Conservation (phyloP, 768 basidiomycete genomes). For the Amanita rubescens region DNA sequence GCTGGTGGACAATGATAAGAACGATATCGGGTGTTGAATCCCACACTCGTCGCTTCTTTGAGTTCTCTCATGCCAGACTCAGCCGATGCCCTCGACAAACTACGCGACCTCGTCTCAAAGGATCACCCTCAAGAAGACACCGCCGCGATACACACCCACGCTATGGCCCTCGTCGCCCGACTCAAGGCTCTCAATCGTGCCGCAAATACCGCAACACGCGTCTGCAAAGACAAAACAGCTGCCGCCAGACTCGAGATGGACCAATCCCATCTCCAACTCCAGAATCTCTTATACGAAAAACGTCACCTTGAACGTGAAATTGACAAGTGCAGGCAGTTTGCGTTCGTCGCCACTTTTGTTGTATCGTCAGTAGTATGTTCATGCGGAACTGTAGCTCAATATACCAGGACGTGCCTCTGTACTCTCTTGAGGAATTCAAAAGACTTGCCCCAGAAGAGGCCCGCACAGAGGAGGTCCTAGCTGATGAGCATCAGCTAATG, state of each 20-base stretch:
- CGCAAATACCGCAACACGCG: constrained; percentile 62
- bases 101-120: constrained; percentile 55
- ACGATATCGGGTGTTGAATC: neutral
- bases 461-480: constrained; percentile 50
- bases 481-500: constrained; percentile 79
- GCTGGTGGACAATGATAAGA: constrained; percentile 16
- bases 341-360: constrained; percentile 42
- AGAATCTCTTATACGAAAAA: constrained; percentile 86
- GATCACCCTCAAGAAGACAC: constrained; percentile 36
- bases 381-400: constrained; percentile 49
- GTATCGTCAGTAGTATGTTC: neutral
- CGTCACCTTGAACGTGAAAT: constrained; percentile 88
- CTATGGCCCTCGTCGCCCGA: constrained; percentile 69
- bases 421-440: constrained; percentile 61
- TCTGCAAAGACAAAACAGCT: constrained; percentile 61
- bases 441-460: constrained; percentile 63
- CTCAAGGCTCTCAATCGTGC: constrained; percentile 75
- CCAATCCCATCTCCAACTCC: constrained; percentile 76
- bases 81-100: constrained; percentile 50
- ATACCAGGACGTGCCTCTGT: constrained; percentile 80
- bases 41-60: neutral
- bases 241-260: constrained; percentile 87
- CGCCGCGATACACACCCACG: constrained; percentile 50
- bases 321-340: constrained; percentile 87
- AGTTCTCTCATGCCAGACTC: constrained; percentile 27